Evolutionary conservation across 1,284 basidiomycete species (phyloP), one percentile per base, ranked within the genome.

Genomic region (Ustilago trichophora): DNA sequence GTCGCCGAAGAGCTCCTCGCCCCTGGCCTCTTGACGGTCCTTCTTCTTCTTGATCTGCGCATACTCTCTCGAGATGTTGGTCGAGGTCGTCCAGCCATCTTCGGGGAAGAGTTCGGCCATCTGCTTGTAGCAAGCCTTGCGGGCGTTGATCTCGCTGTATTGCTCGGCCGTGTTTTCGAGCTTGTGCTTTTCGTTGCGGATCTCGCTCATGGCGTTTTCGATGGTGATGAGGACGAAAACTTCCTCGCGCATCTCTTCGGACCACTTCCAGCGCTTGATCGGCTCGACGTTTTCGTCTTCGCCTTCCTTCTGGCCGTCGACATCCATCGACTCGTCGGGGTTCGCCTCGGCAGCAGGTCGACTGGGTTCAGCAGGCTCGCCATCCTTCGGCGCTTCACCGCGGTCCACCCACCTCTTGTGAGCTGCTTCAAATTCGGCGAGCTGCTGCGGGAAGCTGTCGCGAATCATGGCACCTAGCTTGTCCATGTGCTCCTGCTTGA

Each of bases 131-230:
- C 76, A 54, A 12, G 68, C 55, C 40, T 80, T 80, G 15, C 78
- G 71, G 6, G 72, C 70, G 34, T 72, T 77, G 58, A 80, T 75
- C 46, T 80, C 73, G 69, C 75, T 77, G 47, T 66, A 63, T 27
- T 72, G 63, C 42, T 80, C 74, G 5, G 64, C 47, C 37, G 70
- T 54, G 27, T 71, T 73, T 37, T 80, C 78, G 11, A 78, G 66
- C 57, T 69, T 69, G 42, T 67, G 40, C 57, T 80, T 80, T 41
- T 80, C 78, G 49, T 75, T 77, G 8, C 55, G 46, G 10, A 80
- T 54, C 51, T 80, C 77, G 41, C 70, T 75, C 67, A 78, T 76
- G 21, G 75, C 77, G 51, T 79, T 77, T 32, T 77, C 77, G 45
- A 80, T 71, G 4, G 72, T 75, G 41, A 80, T 71, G 38, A 76